Evolutionary conservation across 345 rosid species (phyloP).

Genomic region (Carallia pectinifolia): DNA sequence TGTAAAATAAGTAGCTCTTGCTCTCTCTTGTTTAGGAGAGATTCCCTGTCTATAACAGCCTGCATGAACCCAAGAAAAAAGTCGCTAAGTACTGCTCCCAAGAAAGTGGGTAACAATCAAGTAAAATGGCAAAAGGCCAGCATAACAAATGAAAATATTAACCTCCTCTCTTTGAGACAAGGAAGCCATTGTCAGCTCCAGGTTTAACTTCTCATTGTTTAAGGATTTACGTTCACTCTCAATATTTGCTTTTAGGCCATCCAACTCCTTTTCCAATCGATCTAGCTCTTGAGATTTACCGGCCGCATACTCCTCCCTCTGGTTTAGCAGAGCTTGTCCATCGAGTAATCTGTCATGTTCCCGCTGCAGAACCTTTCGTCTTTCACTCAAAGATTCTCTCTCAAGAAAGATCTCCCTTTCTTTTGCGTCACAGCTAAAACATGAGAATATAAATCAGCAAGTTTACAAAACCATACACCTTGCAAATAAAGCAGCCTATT

Average conservation of each 20-base stretch:
- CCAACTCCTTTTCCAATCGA: slow-evolving; percentile 54
- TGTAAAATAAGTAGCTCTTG: slow-evolving; percentile 66
- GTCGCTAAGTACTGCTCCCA: slow-evolving; percentile 11
- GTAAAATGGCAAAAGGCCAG: not conserved
- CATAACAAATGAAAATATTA: slow-evolving; percentile 7
- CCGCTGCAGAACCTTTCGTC: slow-evolving; percentile 67
- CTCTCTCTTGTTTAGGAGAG: slow-evolving; percentile 60
- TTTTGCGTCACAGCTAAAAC: slow-evolving; percentile 71
- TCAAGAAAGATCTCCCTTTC: slow-evolving; percentile 64
- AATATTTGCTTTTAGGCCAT: slow-evolving; percentile 45
- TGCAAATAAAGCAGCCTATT: not conserved
- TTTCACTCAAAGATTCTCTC: slow-evolving; percentile 68
- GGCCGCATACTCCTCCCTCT: slow-evolving; percentile 78
- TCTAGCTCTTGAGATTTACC: slow-evolving; percentile 63
- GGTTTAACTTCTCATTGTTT: slow-evolving; percentile 50
- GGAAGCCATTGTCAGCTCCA: slow-evolving; percentile 52
- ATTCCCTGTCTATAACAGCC: slow-evolving; percentile 61
- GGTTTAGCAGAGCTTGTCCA: slow-evolving; percentile 67
- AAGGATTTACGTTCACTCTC: slow-evolving; percentile 57
- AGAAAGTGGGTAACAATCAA: slow-evolving; percentile 3
- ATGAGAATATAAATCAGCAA: slow-evolving; percentile 17
- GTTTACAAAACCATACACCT: not conserved
- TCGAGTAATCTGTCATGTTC: slow-evolving; percentile 80
- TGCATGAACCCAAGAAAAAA: slow-evolving; percentile 26
- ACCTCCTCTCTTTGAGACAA: slow-evolving; percentile 79